These are phyloP conservation scores for Lepiota brunneoincarnata DNA, from an alignment of 768 basidiomycete genomes.

Conservation along the genomic window DNA sequence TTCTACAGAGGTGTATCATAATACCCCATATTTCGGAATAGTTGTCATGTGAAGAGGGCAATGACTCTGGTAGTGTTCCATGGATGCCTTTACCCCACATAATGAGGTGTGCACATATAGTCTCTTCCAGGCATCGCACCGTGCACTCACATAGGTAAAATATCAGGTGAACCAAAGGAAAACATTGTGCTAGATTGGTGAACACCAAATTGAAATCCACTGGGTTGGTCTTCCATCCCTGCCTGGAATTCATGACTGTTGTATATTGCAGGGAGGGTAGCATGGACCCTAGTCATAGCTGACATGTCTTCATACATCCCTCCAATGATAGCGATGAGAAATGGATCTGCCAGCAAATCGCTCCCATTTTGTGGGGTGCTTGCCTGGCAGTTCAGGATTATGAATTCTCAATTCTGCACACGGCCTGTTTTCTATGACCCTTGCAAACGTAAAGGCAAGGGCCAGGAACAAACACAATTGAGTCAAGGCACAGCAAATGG, in stretches of 20 bases:
- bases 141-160: conserved; percentile 82
- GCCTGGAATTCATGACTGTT: conserved; percentile 12
- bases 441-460: no score
- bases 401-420: no score
- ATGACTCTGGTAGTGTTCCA: conserved; percentile 56
- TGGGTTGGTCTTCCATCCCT: conserved; percentile 89
- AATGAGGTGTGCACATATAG: conserved; percentile 83
- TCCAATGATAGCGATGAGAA: conserved; percentile 88
- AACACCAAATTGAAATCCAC: conserved; percentile 90
- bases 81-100: conserved; percentile 81
- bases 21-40: conserved; percentile 66
- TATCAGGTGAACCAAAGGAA: conserved; percentile 87
- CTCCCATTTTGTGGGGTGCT: no score
- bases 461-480: no score
- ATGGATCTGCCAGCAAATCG: no score
- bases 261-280: neutral
- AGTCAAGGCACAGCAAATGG: no score
- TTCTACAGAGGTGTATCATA: conserved; percentile 56
- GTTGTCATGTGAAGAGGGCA: conserved; percentile 63
- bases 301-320: conserved; percentile 93
- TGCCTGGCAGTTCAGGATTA: no score
- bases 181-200: conserved; percentile 73
- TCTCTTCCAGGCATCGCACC: conserved; percentile 72
- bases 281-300: conserved; percentile 74
- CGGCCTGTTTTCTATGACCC: no score